Evolutionary conservation across 2,329 filamentous ascomycete species (phyloP).

Genomic region (Nemania abortiva): DNA sequence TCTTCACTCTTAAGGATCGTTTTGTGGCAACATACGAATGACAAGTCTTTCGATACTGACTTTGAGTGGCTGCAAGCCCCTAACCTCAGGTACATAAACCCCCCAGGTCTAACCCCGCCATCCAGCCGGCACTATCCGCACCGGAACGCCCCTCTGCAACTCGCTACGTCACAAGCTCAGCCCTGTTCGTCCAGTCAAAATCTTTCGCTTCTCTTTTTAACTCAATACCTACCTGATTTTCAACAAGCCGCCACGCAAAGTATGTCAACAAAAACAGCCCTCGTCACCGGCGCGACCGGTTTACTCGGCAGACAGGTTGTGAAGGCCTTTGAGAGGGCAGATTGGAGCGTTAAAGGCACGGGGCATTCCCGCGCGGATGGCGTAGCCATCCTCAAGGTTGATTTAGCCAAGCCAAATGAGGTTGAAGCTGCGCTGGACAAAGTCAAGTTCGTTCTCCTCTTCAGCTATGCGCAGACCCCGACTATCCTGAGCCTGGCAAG

Average conservation of each 20-base stretch:
- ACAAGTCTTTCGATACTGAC: background rate
- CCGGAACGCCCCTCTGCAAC: slow-evolving; percentile 21
- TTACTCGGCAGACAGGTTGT: slow-evolving; percentile 84
- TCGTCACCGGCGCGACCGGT: slow-evolving; percentile 88
- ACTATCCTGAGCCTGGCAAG: slow-evolving; percentile 30
- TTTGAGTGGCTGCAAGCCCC: background rate
- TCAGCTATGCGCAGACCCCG: background rate
- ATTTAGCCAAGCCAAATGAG: slow-evolving; percentile 61
- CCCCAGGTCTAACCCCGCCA: background rate
- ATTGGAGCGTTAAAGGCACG: slow-evolving; percentile 79
- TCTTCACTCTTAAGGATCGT: background rate
- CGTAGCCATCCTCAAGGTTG: slow-evolving; percentile 72
- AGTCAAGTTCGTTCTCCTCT: slow-evolving; percentile 61
- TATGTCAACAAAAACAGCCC: slow-evolving; percentile 64
- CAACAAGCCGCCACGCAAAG: background rate
- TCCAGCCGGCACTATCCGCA: background rate
- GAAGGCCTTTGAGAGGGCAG: slow-evolving; percentile 73
- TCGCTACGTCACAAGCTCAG: slow-evolving; percentile 28
- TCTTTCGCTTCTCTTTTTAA: background rate
- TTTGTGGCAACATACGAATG: slow-evolving; percentile 5
- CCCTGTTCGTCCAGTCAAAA: background rate
- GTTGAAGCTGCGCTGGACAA: slow-evolving; percentile 65
- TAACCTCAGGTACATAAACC: background rate
- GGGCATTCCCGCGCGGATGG: slow-evolving; percentile 81
- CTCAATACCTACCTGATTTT: background rate